Evolutionary conservation across 805 yeast genomes (phyloP).

Genomic region (Sugiyamaella qingdaonensis): DNA sequence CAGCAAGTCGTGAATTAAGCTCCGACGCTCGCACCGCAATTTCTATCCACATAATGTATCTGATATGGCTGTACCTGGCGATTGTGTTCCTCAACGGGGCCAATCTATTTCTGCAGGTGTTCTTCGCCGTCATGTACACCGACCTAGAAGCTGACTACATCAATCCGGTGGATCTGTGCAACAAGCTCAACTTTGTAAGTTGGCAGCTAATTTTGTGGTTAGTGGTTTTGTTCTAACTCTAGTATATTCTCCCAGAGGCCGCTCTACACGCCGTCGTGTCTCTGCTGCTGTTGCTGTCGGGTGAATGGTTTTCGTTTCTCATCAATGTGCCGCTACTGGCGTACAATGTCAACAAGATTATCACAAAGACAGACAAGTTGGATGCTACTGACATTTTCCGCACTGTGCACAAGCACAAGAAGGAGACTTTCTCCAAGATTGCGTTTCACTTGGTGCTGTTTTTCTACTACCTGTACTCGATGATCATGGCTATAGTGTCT

Average conservation of each 20-base stretch:
- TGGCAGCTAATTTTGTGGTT: too few relatives aligned
- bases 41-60: slow-evolving; percentile 32
- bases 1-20: too few relatives aligned
- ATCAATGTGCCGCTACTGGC: slow-evolving; percentile 79
- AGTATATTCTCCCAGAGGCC: slow-evolving; percentile 87
- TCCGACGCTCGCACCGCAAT: neutral
- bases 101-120: slow-evolving; percentile 87
- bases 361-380: slow-evolving; percentile 74
- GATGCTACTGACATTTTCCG: slow-evolving; percentile 98
- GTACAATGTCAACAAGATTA: slow-evolving; percentile 74
- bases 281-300: slow-evolving; percentile 68
- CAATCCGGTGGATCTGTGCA: slow-evolving; percentile 95
- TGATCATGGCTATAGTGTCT: slow-evolving; percentile 87
- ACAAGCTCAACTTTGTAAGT: slow-evolving; percentile 66
- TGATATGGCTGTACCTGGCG: slow-evolving; percentile 40
- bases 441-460: slow-evolving; percentile 89
- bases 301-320: slow-evolving; percentile 87
- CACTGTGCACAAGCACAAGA: slow-evolving; percentile 87
- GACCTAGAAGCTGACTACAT: slow-evolving; percentile 90
- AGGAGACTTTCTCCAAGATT: slow-evolving; percentile 83
- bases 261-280: slow-evolving; percentile 65
- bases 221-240: slow-evolving; percentile 1
- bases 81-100: slow-evolving; percentile 83
- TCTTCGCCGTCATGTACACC: slow-evolving; percentile 90
- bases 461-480: slow-evolving; percentile 92